These are phyloP conservation scores for Trichosporon sp. DNA, from an alignment of 1,284 basidiomycete species.

Conservation along the genomic window DNA sequence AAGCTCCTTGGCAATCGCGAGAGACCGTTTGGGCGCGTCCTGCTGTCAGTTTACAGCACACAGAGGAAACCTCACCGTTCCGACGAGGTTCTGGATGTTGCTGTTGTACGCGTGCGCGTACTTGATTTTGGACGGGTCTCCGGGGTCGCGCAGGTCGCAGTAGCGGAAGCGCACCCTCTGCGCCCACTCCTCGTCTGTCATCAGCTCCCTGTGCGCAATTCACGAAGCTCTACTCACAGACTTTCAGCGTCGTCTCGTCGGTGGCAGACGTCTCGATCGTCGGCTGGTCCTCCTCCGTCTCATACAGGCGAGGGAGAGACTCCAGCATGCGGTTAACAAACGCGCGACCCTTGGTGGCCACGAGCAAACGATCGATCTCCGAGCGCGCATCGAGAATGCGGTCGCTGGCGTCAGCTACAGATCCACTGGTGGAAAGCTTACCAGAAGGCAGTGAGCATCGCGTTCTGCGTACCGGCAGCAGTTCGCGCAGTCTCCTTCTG, in stretches of 20 bases:
- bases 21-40: conserved; percentile 76
- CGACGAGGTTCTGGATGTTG: conserved; percentile 21
- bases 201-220: conserved; percentile 20
- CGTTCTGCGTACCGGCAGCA: conserved; percentile 27
- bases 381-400: conserved; percentile 71
- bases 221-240: conserved; percentile 48
- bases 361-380: conserved; percentile 75
- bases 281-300: not conserved
- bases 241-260: conserved; percentile 63
- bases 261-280: conserved; percentile 40
- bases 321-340: conserved; percentile 72
- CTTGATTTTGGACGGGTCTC: not conserved
- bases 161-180: conserved; percentile 75
- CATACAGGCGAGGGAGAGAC: conserved; percentile 64
- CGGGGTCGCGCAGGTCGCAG: conserved; percentile 56
- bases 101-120: conserved; percentile 29
- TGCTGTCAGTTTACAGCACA: conserved; percentile 55
- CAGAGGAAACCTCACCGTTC: conserved; percentile 34
- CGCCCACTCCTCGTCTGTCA: conserved; percentile 69
- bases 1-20: conserved; percentile 88
- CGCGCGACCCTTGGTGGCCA: conserved; percentile 75
- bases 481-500: not conserved
- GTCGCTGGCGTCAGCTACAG: conserved; percentile 62
- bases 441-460: conserved; percentile 48
- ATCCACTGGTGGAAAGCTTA: conserved; percentile 20